phyloP scores from a whole-genome alignment of 805 yeast species.

The Candida tallmaniae region DNA sequence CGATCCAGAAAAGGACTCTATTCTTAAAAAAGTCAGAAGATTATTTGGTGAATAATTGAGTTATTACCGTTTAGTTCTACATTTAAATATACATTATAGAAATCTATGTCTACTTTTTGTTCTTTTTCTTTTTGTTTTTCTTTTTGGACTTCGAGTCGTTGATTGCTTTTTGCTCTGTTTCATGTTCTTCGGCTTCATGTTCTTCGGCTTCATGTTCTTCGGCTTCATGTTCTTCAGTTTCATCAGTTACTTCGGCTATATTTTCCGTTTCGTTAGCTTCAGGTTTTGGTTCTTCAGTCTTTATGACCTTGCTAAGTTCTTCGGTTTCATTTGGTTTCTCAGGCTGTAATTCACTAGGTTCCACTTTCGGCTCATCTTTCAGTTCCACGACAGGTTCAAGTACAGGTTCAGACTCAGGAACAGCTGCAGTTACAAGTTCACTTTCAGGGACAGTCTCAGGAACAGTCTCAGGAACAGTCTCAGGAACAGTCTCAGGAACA shows the following conservation, averaged over 20 bases:
- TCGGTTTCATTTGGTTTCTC: constrained; percentile 1
- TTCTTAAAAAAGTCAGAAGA: constrained; percentile 89
- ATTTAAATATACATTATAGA: constrained; percentile 1
- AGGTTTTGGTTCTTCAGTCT: constrained; percentile 6
- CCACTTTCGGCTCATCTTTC: constrained; percentile 3
- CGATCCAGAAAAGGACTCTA: constrained; percentile 97
- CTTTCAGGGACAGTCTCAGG: no score
- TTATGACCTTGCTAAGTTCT: constrained; percentile 1
- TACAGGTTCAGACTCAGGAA: constrained; percentile 4
- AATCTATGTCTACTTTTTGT: constrained; percentile 11
- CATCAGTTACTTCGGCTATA: constrained; percentile 4
- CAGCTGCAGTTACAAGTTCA: constrained; percentile 4
- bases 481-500: no score
- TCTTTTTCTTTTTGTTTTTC: constrained; percentile 25
- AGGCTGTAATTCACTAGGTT: constrained; percentile 1
- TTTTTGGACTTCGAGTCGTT: constrained; percentile 12
- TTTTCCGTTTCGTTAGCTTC: constrained; percentile 8
- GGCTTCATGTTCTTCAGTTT: constrained; percentile 8
- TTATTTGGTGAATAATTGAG: constrained; percentile 81
- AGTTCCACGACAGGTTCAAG: constrained; percentile 2
- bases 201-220: constrained; percentile 6
- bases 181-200: constrained; percentile 5
- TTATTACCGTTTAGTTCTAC: not conserved
- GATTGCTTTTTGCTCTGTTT: constrained; percentile 9
- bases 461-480: no score